Percentiles rank a stretch among this genome's conserved stretches.
phyloP scores from a whole-genome alignment of 106 monocot genomes.

The Agapanthus africanus region DNA sequence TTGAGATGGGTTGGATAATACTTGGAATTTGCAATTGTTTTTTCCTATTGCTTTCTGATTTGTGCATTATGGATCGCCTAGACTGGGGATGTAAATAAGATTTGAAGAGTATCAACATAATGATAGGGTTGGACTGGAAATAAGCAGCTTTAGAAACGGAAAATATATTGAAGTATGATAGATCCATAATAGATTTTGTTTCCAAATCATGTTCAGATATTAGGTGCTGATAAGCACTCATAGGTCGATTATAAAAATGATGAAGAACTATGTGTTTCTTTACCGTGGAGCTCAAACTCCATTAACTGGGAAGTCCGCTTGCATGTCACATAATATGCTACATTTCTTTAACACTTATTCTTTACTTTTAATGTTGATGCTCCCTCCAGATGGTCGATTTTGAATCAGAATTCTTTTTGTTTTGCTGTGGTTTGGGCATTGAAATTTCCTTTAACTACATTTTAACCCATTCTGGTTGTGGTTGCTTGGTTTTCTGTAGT shows the following conservation, averaged over 20 bases:
- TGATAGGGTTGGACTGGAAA: too few relatives aligned
- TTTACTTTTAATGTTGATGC: neutral
- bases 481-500: conserved; percentile 36
- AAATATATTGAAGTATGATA: too few relatives aligned
- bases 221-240: neutral
- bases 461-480: neutral
- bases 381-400: neutral
- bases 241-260: neutral
- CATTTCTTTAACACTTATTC: neutral
- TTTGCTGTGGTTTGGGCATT: neutral
- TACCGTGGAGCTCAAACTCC: neutral
- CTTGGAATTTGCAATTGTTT: too few relatives aligned
- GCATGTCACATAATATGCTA: neutral
- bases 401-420: neutral
- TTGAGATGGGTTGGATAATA: too few relatives aligned
- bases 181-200: neutral
- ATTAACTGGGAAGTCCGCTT: neutral
- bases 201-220: neutral
- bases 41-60: too few relatives aligned
- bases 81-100: too few relatives aligned
- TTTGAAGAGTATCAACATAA: too few relatives aligned
- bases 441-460: neutral
- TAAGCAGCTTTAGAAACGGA: too few relatives aligned
- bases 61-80: too few relatives aligned
- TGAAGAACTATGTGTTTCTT: neutral